Percentiles rank a stretch among this genome's conserved stretches.
These are phyloP conservation scores for Globisporangium echinulatum DNA, from an alignment of 352 stramenopile genomes.

Conservation along the genomic window DNA sequence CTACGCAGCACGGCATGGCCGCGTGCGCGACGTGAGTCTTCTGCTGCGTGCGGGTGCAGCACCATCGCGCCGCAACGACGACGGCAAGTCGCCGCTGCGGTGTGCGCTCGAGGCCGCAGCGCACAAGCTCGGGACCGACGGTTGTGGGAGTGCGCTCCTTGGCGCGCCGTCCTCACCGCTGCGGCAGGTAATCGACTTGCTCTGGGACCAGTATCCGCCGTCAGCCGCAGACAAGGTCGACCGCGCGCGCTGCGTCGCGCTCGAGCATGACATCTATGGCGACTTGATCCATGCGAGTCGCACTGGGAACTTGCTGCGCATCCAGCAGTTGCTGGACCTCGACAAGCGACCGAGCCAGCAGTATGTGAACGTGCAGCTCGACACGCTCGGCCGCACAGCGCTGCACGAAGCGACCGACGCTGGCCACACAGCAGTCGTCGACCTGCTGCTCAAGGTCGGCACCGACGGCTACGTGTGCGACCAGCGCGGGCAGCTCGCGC, in stretches of 20 bases:
- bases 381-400: constrained; percentile 29
- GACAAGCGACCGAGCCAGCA: constrained; percentile 40
- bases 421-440: constrained; percentile 46
- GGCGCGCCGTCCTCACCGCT: constrained; percentile 16
- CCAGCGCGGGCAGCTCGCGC: constrained; percentile 30
- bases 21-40: constrained; percentile 45
- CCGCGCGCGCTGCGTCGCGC: constrained; percentile 27
- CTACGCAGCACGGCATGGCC: constrained; percentile 35
- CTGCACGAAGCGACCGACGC: constrained; percentile 59
- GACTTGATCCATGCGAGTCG: constrained; percentile 44
- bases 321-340: constrained; percentile 47
- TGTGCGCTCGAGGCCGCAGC: constrained; percentile 42
- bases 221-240: constrained; percentile 21
- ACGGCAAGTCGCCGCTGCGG: constrained; percentile 49
- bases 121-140: neutral
- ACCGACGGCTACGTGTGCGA: constrained; percentile 46
- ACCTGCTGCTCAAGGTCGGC: constrained; percentile 53
- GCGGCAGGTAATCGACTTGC: constrained; percentile 57
- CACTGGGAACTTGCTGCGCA: constrained; percentile 47
- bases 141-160: no score
- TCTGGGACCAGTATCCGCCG: constrained; percentile 46
- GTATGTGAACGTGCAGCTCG: constrained; percentile 47
- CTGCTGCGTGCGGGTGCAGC: constrained; percentile 36
- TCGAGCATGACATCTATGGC: constrained; percentile 51
- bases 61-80: constrained; percentile 33